Evolutionary conservation across 805 yeast species (phyloP).

Genomic region (Brettanomyces sp.): DNA sequence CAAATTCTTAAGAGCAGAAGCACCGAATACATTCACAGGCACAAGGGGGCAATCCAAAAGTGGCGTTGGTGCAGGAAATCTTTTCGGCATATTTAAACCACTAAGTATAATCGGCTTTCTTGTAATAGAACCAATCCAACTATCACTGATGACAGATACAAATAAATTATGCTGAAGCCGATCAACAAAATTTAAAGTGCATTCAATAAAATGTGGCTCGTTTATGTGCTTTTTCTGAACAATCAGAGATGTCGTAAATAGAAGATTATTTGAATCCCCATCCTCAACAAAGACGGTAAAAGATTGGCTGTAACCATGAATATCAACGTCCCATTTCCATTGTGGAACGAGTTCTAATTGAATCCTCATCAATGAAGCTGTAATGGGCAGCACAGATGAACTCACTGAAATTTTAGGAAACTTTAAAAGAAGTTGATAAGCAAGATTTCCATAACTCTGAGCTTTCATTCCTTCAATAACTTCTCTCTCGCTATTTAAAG

Average conservation of each 20-base stretch:
- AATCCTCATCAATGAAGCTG: constrained; percentile 56
- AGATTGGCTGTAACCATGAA: constrained; percentile 59
- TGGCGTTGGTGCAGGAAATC: constrained; percentile 54
- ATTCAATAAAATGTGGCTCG: constrained; percentile 49
- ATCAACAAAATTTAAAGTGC: constrained; percentile 45
- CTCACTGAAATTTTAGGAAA: constrained; percentile 63
- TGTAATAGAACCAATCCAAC: constrained; percentile 73
- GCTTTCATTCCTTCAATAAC: constrained; percentile 74
- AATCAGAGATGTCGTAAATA: constrained; percentile 47
- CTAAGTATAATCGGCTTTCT: constrained; percentile 51
- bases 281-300: constrained; percentile 75
- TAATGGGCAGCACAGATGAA: constrained; percentile 67
- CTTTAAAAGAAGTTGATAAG: constrained; percentile 49
- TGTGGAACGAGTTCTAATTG: constrained; percentile 59
- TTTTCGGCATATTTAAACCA: constrained; percentile 47
- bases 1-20: constrained; percentile 35
- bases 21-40: constrained; percentile 38
- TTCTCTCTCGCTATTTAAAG: constrained; percentile 46
- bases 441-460: constrained; percentile 53
- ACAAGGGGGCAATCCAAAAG: constrained; percentile 43
- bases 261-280: constrained; percentile 65
- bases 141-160: constrained; percentile 64
- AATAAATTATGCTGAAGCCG: constrained; percentile 66
- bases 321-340: constrained; percentile 65
- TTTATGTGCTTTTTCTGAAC: constrained; percentile 42